Evolutionary conservation across 306 rosid species (phyloP).

Genomic region (Arachis hypogaea): DNA sequence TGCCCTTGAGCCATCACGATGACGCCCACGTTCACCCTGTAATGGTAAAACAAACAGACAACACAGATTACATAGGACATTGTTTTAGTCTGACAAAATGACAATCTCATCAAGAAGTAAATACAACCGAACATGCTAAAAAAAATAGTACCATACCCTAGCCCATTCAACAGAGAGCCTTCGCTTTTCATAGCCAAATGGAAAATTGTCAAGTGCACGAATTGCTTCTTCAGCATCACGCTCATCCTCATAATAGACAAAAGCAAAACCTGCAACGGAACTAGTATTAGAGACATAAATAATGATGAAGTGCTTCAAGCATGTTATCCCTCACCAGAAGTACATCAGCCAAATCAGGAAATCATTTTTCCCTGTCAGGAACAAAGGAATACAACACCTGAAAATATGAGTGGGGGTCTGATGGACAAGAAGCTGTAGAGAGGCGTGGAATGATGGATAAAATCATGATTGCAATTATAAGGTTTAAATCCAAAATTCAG

Average conservation of each 20-base stretch:
- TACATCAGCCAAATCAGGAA: slow-evolving; percentile 68
- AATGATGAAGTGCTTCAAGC: slow-evolving; percentile 19
- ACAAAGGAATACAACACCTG: slow-evolving; percentile 94
- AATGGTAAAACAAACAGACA: slow-evolving; percentile 15
- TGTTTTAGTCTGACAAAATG: neutral
- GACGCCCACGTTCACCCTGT: slow-evolving; percentile 92
- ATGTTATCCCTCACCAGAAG: slow-evolving; percentile 58
- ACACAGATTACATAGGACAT: neutral
- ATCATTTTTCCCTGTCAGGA: slow-evolving; percentile 63
- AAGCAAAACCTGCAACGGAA: slow-evolving; percentile 83
- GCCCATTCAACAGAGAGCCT: slow-evolving; percentile 98
- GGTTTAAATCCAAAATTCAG: slow-evolving; percentile 89
- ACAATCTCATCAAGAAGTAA: neutral
- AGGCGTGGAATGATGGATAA: slow-evolving; percentile 84
- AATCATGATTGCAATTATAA: slow-evolving; percentile 81
- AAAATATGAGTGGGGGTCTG: slow-evolving; percentile 66
- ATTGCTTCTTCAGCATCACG: slow-evolving; percentile 96
- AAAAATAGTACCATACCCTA: slow-evolving; percentile 54
- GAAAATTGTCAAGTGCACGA: slow-evolving; percentile 68
- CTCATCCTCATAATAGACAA: slow-evolving; percentile 91
- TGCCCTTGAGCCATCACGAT: slow-evolving; percentile 76
- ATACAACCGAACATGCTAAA: neutral
- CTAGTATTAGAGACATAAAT: slow-evolving; percentile 44
- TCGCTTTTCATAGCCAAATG: slow-evolving; percentile 85
- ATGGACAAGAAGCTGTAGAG: slow-evolving; percentile 88